Conservation (phyloP, 2,329 filamentous ascomycete genomes). For the Ophiostoma montium region DNA sequence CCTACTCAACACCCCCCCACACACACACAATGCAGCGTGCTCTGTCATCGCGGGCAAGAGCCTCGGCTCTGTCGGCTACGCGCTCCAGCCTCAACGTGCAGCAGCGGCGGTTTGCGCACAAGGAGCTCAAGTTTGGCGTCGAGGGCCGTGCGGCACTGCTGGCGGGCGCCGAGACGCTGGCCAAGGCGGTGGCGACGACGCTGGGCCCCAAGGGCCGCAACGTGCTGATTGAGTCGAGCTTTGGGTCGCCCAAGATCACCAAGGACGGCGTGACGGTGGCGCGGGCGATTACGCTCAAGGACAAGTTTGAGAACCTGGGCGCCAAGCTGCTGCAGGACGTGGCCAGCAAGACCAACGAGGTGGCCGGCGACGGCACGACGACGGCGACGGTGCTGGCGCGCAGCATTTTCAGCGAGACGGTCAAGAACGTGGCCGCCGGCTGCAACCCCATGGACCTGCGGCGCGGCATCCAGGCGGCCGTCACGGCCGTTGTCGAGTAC, state of each 20-base stretch:
- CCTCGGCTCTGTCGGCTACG: conserved; percentile 63
- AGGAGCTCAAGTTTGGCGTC: conserved; percentile 98
- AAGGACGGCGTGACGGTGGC: conserved; percentile 91
- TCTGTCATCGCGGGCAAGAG: conserved; percentile 66
- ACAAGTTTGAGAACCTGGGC: conserved; percentile 99
- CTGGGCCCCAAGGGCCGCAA: conserved; percentile 97
- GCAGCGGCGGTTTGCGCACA: conserved; percentile 94
- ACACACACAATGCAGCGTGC: conserved; percentile 77
- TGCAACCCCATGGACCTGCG: conserved; percentile 99
- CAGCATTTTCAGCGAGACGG: conserved; percentile 98
- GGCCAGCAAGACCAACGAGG: conserved; percentile 98
- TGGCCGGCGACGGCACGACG: conserved; percentile 95
- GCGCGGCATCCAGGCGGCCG: conserved; percentile 90
- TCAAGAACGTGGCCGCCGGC: conserved; percentile 98
- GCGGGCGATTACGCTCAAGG: conserved; percentile 81
- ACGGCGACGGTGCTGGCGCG: conserved; percentile 93
- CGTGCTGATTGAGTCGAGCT: conserved; percentile 95
- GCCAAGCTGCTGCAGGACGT: conserved; percentile 95
- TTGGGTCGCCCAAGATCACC: conserved; percentile 98
- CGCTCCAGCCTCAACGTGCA: conserved; percentile 53
- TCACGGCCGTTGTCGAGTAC: conserved; percentile 87
- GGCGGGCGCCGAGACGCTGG: conserved; percentile 89
- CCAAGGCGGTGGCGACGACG: conserved; percentile 89
- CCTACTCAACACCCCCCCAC: conserved; percentile 12
- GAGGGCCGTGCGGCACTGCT: conserved; percentile 82